Evolutionary conservation across 2,329 filamentous ascomycete species (phyloP), one percentile per base, ranked within the genome.

Genomic region (Fusarium cyanostomum): DNA sequence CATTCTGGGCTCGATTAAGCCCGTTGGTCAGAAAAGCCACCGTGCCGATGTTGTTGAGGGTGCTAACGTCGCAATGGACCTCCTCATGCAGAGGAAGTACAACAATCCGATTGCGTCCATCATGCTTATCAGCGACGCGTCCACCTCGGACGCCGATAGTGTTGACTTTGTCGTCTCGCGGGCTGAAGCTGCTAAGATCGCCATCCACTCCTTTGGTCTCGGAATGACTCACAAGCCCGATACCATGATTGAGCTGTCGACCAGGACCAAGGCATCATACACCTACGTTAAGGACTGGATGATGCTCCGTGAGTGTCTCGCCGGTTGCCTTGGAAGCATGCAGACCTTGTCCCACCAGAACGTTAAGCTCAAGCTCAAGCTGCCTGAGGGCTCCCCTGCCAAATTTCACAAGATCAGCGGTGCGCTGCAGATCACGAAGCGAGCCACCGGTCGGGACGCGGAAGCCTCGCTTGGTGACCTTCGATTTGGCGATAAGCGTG

Each of bases 251-350:
- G 94, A 98, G 78, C 82, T 99, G 11, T 98, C 95, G 1, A 95
- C 92, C 7, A 86, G 93, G 59, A 99, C 95, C 4, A 99, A 98
- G 79, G 95, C 94, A 5, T 96, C 93, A 1, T 99, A 98, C 73
- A 96, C 93, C 2, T 99, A 98, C 72, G 94, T 99, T 68, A 99
- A 98, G 79, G 95, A 99, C 76, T 99, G 95, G 95, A 98, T 98
- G 94, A 99, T 98, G 94, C 85, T 99, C 31, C 90, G 95, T 26
- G 95, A 99, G 76, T 98, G 95, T 75, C 84, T 97, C 39, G 95
- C 94, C 21, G 95, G 95, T 38, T 98, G 94, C 72, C 81, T 99
- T 26, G 95, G 95, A 42, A 89, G 92, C 12, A 85, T 98, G 74
- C 95, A 99, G 77, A 93, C 92, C 3, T 89, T 92, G 26, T 98